These are phyloP conservation scores for Cystoderma amianthinum DNA, from an alignment of 768 basidiomycete species.

Conservation along the genomic window DNA sequence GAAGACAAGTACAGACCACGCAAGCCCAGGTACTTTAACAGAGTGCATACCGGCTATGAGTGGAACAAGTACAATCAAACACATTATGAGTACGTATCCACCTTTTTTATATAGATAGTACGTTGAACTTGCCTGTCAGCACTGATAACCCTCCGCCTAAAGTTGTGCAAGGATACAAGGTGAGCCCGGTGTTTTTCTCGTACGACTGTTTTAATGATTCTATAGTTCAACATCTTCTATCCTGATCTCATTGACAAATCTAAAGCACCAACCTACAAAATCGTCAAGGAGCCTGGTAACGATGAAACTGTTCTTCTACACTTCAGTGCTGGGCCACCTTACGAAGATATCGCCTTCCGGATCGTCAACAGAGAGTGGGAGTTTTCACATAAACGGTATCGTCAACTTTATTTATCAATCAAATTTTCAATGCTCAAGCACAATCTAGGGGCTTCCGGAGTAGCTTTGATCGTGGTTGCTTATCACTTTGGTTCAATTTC, in stretches of 20 bases:
- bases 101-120: constrained; percentile 3
- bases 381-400: constrained; percentile 89
- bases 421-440: background rate
- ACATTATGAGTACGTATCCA: constrained; percentile 86
- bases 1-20: constrained; percentile 97
- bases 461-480: constrained; percentile 93
- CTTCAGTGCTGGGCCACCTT: constrained; percentile 95
- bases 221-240: constrained; percentile 93
- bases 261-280: constrained; percentile 94
- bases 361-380: constrained; percentile 99
- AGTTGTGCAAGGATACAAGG: constrained; percentile 98
- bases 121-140: constrained; percentile 31
- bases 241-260: constrained; percentile 98
- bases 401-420: background rate
- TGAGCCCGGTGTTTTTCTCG: constrained; percentile 16
- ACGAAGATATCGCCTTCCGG: constrained; percentile 97
- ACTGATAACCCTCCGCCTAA: constrained; percentile 99
- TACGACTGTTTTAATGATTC: background rate
- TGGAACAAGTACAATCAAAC: constrained; percentile 99
- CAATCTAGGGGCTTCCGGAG: constrained; percentile 81
- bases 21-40: constrained; percentile 97
- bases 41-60: constrained; percentile 98
- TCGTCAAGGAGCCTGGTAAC: constrained; percentile 90
- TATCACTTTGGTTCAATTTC: constrained; percentile 97
- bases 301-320: constrained; percentile 91